phyloP scores from a whole-genome alignment of 2,329 filamentous ascomycete genomes.

The Alternaria brassicicola region DNA sequence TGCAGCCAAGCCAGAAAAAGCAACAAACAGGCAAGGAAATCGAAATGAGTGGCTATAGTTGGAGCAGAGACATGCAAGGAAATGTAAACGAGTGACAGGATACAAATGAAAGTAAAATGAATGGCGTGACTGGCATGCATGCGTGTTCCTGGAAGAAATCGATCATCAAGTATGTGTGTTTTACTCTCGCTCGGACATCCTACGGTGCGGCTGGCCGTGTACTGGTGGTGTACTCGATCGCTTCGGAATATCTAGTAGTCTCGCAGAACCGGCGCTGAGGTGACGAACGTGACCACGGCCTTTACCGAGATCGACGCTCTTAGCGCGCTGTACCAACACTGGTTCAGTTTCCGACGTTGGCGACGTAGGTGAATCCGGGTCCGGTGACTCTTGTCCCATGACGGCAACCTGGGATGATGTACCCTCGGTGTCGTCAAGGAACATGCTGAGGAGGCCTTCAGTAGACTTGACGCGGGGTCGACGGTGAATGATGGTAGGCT shows the following conservation, averaged over 20 bases:
- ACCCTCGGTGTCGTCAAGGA: conserved; percentile 46
- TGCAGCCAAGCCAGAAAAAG: conserved; percentile 30
- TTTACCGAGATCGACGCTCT: conserved; percentile 70
- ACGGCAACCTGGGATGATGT: conserved; percentile 41
- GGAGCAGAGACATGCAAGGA: conserved; percentile 35
- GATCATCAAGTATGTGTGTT: conserved; percentile 21
- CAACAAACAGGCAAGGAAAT: conserved; percentile 14
- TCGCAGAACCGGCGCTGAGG: conserved; percentile 79
- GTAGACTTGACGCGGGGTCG: conserved; percentile 64
- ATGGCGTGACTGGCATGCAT: conserved; percentile 42
- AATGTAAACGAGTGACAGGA: conserved; percentile 39
- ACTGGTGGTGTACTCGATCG: conserved; percentile 40
- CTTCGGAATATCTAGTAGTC: conserved; percentile 67
- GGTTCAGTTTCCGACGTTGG: conserved; percentile 41
- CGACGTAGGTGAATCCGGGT: conserved; percentile 40
- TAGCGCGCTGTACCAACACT: conserved; percentile 64
- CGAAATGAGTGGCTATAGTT: conserved; percentile 14
- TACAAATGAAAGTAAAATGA: conserved; percentile 48
- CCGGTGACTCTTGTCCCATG: conserved; percentile 34
- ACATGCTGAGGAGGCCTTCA: conserved; percentile 64
- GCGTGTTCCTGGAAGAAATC: conserved; percentile 22
- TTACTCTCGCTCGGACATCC: conserved; percentile 30
- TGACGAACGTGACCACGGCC: conserved; percentile 72
- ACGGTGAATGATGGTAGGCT: conserved; percentile 69
- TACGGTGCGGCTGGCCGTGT: conserved; percentile 35